These are phyloP conservation scores for Podospora comata DNA, from an alignment of 495 filamentous ascomycete genomes.

Conservation along the genomic window DNA sequence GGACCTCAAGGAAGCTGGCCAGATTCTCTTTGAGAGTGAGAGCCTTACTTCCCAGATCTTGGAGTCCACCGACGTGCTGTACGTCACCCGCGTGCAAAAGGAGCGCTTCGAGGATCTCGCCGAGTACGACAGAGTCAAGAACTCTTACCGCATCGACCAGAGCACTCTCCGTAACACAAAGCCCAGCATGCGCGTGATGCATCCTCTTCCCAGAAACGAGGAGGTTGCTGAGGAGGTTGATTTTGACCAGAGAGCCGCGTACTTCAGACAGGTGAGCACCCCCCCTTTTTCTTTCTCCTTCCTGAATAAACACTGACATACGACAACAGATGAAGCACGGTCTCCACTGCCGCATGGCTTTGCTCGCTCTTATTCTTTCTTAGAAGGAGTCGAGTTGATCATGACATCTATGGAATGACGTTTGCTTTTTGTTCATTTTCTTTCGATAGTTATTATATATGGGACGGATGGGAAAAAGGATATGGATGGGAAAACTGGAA, in stretches of 20 bases:
- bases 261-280: conserved; percentile 92
- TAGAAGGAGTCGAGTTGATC: conserved; percentile 20
- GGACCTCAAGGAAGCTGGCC: conserved; percentile 65
- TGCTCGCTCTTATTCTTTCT: conserved; percentile 88
- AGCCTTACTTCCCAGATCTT: conserved; percentile 82
- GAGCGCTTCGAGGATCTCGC: conserved; percentile 79
- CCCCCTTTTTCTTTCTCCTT: conserved; percentile 1
- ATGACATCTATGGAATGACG: conserved; percentile 10
- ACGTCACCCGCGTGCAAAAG: conserved; percentile 95
- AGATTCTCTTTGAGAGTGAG: conserved; percentile 69
- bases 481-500: background rate
- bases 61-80: conserved; percentile 80
- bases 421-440: conserved; percentile 9
- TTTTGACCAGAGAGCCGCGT: conserved; percentile 93
- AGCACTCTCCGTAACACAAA: conserved; percentile 88
- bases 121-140: conserved; percentile 82
- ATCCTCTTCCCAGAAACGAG: conserved; percentile 87
- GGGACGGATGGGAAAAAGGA: conserved; percentile 15
- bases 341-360: conserved; percentile 94
- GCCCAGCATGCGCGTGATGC: conserved; percentile 86
- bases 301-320: conserved; percentile 39
- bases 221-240: conserved; percentile 96
- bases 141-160: conserved; percentile 84
- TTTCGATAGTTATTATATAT: conserved; percentile 7
- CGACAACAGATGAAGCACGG: conserved; percentile 86